Conservation (phyloP, 768 basidiomycete genomes). For the Lentinula guzmanii region DNA sequence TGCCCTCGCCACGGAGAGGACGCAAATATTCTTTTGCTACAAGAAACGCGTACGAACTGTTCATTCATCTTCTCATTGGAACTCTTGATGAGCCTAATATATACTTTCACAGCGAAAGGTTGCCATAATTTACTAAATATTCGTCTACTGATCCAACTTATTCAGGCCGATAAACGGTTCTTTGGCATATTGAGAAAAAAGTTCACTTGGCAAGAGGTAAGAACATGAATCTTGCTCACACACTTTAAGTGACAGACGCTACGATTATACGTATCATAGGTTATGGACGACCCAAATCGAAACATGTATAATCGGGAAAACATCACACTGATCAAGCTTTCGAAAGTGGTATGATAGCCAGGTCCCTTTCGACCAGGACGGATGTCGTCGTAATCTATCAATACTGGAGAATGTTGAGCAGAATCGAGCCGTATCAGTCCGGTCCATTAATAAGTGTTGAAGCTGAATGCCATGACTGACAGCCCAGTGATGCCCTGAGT, state of each 20-base stretch:
- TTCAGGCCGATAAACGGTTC: conserved; percentile 83
- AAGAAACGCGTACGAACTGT: conserved; percentile 70
- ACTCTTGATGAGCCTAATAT: not conserved
- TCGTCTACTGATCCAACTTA: conserved; percentile 1
- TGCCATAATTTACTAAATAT: not conserved
- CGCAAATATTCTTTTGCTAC: conserved; percentile 83
- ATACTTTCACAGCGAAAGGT: not conserved
- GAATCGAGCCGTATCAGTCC: not conserved
- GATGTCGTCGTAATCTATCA: not conserved
- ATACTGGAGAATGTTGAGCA: not conserved
- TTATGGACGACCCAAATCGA: conserved; percentile 57
- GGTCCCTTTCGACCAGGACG: not conserved
- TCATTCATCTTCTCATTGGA: not conserved
- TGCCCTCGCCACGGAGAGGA: conserved; percentile 44
- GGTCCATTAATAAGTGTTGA: not conserved
- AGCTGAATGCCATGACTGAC: not conserved
- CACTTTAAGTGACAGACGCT: not conserved
- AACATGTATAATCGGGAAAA: conserved; percentile 56
- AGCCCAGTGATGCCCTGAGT: not conserved
- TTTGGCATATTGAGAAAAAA: conserved; percentile 73
- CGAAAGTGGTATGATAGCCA: not conserved
- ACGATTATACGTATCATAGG: conserved; percentile 26
- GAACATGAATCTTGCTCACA: conserved; percentile 5
- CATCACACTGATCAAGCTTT: conserved; percentile 55
- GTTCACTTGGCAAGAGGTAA: conserved; percentile 68